These are phyloP conservation scores for Mycena citricolor DNA, from an alignment of 1,284 basidiomycete species.

Conservation along the genomic window DNA sequence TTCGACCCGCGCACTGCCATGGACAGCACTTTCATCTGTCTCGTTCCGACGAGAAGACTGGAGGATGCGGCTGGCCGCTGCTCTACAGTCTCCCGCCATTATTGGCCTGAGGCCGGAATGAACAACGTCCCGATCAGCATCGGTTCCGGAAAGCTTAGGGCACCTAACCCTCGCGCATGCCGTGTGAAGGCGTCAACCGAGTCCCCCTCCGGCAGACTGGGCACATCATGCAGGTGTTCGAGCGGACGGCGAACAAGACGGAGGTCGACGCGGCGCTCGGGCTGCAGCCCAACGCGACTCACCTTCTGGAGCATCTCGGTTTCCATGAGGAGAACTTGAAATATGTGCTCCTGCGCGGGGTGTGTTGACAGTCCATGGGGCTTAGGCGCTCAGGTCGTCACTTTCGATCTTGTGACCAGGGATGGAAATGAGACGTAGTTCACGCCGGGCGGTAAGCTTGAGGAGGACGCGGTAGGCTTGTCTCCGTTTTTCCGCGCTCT, in stretches of 20 bases:
- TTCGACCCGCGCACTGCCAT: no score
- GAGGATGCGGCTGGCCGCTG: no score
- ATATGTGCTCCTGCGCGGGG: not conserved
- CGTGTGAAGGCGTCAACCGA: no score
- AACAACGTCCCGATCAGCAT: no score
- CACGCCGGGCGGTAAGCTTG: no score
- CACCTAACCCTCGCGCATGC: no score
- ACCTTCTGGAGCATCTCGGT: constrained; percentile 11
- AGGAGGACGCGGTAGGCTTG: constrained; percentile 1
- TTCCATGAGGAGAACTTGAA: constrained; percentile 2
- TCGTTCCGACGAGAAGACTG: no score
- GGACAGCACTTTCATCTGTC: no score
- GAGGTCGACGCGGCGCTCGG: constrained; percentile 11
- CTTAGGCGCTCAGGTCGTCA: no score
- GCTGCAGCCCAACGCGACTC: constrained; percentile 5
- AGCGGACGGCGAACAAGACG: constrained; percentile 7
- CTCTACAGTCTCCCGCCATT: no score
- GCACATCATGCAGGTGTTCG: constrained; percentile 16
- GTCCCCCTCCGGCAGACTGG: constrained; percentile 12
- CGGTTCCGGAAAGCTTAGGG: no score
- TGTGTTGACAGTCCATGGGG: not conserved
- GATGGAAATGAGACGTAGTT: not conserved
- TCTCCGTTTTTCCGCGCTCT: not conserved
- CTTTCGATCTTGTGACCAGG: not conserved
- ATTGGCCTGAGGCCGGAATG: no score